Evolutionary conservation across 768 basidiomycete species (phyloP).

Genomic region (Harrya chromipes): DNA sequence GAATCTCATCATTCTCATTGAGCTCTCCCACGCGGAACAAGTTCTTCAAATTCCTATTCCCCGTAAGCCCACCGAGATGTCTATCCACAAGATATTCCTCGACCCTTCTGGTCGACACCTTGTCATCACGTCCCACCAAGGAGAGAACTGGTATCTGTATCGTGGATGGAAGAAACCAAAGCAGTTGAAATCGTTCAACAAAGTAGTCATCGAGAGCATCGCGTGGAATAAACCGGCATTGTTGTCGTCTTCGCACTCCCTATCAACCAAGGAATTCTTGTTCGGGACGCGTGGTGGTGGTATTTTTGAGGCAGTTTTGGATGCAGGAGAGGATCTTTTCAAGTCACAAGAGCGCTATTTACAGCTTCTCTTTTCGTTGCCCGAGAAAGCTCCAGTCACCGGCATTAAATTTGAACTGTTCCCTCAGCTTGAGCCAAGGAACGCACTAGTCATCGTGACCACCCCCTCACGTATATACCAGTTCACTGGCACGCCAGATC

Average conservation of each 20-base stretch:
- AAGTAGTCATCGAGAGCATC: constrained; percentile 85
- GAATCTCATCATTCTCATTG: constrained; percentile 82
- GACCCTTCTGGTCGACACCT: constrained; percentile 94
- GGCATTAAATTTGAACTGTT: constrained; percentile 83
- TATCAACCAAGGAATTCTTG: constrained; percentile 80
- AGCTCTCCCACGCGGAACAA: constrained; percentile 83
- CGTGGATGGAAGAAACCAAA: constrained; percentile 78
- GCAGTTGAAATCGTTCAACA: constrained; percentile 69
- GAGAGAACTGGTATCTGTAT: constrained; percentile 93
- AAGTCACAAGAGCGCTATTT: constrained; percentile 83
- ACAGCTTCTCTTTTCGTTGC: constrained; percentile 69
- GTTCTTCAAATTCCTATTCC: constrained; percentile 78
- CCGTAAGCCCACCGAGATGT: constrained; percentile 70
- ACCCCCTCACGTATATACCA: constrained; percentile 91
- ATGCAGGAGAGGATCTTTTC: constrained; percentile 90
- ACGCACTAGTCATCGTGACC: constrained; percentile 71
- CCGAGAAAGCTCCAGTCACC: constrained; percentile 79
- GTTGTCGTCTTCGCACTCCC: constrained; percentile 60
- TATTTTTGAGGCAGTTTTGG: constrained; percentile 85
- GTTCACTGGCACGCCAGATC: constrained; percentile 68
- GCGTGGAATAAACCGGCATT: constrained; percentile 83
- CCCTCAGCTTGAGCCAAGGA: constrained; percentile 59
- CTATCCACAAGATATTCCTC: constrained; percentile 80
- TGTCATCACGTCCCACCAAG: constrained; percentile 78
- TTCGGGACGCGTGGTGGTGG: constrained; percentile 83